These are phyloP conservation scores for Leishmania tropica DNA, from an alignment of 208 protist genomes.

Conservation along the genomic window DNA sequence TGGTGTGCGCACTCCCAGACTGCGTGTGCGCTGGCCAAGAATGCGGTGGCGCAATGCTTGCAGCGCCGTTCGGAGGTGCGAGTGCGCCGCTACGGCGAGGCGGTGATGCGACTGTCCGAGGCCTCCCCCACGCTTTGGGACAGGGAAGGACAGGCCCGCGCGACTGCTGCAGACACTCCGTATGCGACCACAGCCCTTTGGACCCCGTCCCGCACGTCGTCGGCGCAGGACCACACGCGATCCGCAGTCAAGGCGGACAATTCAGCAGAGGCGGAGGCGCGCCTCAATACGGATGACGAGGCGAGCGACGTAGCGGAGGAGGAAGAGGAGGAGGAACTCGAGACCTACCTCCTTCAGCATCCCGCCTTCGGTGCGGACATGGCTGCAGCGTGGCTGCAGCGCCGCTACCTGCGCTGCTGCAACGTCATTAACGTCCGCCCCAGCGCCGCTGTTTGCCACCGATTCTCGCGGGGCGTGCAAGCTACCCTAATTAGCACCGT, in stretches of 20 bases:
- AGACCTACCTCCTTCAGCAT: constrained; percentile 9
- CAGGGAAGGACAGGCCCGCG: not conserved
- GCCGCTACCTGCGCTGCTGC: constrained; percentile 40
- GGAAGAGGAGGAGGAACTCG: constrained; percentile 29
- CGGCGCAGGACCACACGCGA: no score
- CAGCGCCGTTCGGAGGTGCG: constrained; percentile 19
- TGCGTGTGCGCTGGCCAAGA: constrained; percentile 29
- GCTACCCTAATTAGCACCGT: not conserved
- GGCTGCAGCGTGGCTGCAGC: constrained; percentile 23
- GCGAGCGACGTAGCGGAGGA: constrained; percentile 1
- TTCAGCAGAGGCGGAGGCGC: not conserved
- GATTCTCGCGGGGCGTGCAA: constrained; percentile 18
- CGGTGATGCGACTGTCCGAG: constrained; percentile 20
- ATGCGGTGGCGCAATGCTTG: constrained; percentile 9
- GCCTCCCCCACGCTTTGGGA: not conserved
- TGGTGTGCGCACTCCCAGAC: constrained; percentile 26
- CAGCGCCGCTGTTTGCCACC: constrained; percentile 10
- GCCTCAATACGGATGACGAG: not conserved
- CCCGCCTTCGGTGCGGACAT: not conserved
- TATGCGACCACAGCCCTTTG: not conserved
- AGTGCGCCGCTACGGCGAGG: constrained; percentile 26
- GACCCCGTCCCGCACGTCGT: not conserved
- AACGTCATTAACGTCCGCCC: constrained; percentile 18
- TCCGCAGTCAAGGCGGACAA: not conserved
- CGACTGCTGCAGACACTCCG: not conserved